Evolutionary conservation across 768 basidiomycete genomes (phyloP).

Genomic region (Melanogaster broomeanus): DNA sequence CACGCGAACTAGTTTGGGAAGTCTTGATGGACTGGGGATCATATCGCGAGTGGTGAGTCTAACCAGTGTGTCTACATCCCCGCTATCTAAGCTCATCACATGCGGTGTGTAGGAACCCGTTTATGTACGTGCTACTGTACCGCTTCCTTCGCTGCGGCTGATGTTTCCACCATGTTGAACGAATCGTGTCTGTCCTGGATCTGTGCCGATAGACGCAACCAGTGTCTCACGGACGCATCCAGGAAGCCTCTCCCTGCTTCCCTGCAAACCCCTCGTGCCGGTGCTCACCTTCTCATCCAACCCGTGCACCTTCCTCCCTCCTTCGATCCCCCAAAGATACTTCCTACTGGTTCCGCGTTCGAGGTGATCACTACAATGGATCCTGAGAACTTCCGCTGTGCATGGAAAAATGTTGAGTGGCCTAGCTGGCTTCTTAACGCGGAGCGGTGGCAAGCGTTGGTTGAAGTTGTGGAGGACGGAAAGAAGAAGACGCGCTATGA

Average conservation of each 20-base stretch:
- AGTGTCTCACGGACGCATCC: slow-evolving; percentile 45
- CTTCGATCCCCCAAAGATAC: slow-evolving; percentile 38
- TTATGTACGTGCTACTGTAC: slow-evolving; percentile 47
- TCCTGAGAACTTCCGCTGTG: slow-evolving; percentile 51
- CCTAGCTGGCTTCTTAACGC: slow-evolving; percentile 51
- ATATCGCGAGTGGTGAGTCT: slow-evolving; percentile 61
- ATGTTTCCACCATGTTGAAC: background rate
- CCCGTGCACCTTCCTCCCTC: slow-evolving; percentile 64
- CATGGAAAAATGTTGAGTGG: slow-evolving; percentile 49
- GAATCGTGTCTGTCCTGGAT: background rate
- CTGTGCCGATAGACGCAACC: slow-evolving; percentile 43
- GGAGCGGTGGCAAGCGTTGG: slow-evolving; percentile 66
- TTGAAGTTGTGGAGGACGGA: slow-evolving; percentile 44
- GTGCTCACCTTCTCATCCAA: slow-evolving; percentile 46
- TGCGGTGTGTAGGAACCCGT: slow-evolving; percentile 57
- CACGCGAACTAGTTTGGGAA: slow-evolving; percentile 60
- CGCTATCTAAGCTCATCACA: background rate
- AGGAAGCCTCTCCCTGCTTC: slow-evolving; percentile 37
- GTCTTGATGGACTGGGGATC: slow-evolving; percentile 59
- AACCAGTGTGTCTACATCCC: background rate
- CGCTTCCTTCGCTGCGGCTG: background rate
- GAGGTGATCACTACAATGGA: slow-evolving; percentile 53
- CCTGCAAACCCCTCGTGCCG: slow-evolving; percentile 52
- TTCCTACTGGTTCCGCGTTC: slow-evolving; percentile 42
- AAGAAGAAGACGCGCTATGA: slow-evolving; percentile 60